Evolutionary conservation across 495 filamentous ascomycete genomes (phyloP).

Genomic region (Neurospora sp.): DNA sequence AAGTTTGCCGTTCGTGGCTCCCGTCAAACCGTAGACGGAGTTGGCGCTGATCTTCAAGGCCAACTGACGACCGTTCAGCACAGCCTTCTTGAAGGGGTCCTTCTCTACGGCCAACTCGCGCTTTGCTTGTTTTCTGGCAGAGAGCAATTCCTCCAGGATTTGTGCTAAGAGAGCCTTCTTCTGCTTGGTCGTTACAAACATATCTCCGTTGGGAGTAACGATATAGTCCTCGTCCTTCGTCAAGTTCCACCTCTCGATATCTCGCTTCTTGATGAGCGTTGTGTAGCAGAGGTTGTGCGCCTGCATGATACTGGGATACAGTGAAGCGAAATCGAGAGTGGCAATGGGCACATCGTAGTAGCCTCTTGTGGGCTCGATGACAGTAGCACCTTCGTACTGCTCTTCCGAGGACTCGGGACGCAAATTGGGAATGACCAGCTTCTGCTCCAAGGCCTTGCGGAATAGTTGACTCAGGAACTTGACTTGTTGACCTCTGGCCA

Average conservation of each 20-base stretch:
- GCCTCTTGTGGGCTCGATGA: conserved; percentile 87
- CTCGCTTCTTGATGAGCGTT: conserved; percentile 74
- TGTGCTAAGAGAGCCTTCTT: conserved; percentile 89
- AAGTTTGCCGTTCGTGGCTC: conserved; percentile 89
- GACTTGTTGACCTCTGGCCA: conserved; percentile 89
- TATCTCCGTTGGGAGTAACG: conserved; percentile 84
- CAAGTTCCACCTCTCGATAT: conserved; percentile 59
- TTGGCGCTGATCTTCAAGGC: conserved; percentile 96
- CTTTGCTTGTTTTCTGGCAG: conserved; percentile 87
- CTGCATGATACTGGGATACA: conserved; percentile 98
- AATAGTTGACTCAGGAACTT: conserved; percentile 97
- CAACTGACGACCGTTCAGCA: conserved; percentile 93
- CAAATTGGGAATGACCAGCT: conserved; percentile 85
- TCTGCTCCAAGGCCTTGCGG: conserved; percentile 84
- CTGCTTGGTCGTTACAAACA: conserved; percentile 79
- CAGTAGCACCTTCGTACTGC: conserved; percentile 94
- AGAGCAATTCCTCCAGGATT: conserved; percentile 86
- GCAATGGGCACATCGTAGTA: conserved; percentile 93
- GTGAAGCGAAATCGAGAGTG: conserved; percentile 95
- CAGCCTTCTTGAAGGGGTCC: conserved; percentile 93
- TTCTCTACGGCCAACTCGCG: conserved; percentile 83
- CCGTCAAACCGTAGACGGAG: conserved; percentile 95
- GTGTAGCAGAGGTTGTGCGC: conserved; percentile 99
- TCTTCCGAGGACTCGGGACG: conserved; percentile 55
- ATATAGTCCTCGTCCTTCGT: conserved; percentile 91